Percentiles rank a stretch among this genome's conserved stretches.
Evolutionary conservation across 1,139 yeast species (phyloP).

Genomic region (Kurtzmaniella quercitrusa): DNA sequence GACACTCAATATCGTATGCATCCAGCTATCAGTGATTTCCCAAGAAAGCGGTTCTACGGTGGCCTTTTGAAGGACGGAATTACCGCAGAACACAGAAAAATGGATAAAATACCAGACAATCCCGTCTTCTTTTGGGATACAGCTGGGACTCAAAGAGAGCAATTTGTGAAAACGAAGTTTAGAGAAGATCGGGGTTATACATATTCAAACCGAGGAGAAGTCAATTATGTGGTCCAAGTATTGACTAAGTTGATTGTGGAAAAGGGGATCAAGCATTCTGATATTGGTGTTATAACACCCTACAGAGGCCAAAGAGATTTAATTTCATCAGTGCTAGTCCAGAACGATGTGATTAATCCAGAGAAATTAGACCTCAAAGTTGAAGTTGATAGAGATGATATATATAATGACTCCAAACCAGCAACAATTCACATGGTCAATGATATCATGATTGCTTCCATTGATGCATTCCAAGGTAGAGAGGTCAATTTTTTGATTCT

Average conservation of each 20-base stretch:
- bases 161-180: conserved; percentile 39
- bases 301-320: conserved; percentile 70
- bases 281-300: conserved; percentile 68
- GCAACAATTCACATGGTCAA: conserved; percentile 58
- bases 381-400: conserved; percentile 55
- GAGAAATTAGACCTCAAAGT: conserved; percentile 40
- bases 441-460: conserved; percentile 64
- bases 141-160: conserved; percentile 36
- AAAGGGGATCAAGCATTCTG: conserved; percentile 44
- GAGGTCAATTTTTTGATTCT: conserved; percentile 56
- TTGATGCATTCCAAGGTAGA: conserved; percentile 67
- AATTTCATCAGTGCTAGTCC: conserved; percentile 45
- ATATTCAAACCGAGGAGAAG: conserved; percentile 52
- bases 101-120: conserved; percentile 33
- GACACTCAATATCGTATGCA: conserved; percentile 86
- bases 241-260: conserved; percentile 49
- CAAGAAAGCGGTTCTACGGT: conserved; percentile 52
- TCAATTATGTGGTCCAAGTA: conserved; percentile 39
- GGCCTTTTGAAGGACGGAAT: conserved; percentile 59
- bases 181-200: conserved; percentile 52
- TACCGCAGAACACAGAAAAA: conserved; percentile 41
- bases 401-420: conserved; percentile 45
- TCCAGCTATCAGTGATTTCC: conserved; percentile 79
- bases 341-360: conserved; percentile 56
- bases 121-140: conserved; percentile 58